Evolutionary conservation across 2,329 filamentous ascomycete genomes (phyloP).

Genomic region (Fusarium pseudograminearum): DNA sequence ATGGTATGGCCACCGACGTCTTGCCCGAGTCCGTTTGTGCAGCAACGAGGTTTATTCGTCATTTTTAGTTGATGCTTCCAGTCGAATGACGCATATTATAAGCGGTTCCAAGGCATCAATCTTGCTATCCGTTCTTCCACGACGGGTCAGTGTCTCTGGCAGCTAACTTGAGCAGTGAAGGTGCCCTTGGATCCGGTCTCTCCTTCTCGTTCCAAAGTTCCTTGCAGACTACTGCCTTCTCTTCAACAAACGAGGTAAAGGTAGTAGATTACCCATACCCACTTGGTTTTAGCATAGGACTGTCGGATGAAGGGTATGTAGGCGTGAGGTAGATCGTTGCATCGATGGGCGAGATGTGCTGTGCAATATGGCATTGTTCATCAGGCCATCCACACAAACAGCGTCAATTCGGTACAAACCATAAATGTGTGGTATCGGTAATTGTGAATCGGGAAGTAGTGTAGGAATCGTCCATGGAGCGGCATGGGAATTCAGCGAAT

Average conservation of each 20-base stretch:
- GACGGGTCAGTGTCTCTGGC: constrained; percentile 13
- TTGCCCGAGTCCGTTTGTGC: constrained; percentile 19
- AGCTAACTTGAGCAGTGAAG: background rate
- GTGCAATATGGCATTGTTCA: constrained; percentile 11
- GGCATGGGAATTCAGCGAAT: constrained; percentile 42
- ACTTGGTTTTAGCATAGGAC: background rate
- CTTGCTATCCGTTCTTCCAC: constrained; percentile 14
- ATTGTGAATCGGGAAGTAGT: constrained; percentile 15
- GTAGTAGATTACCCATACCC: background rate
- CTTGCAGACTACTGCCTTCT: background rate
- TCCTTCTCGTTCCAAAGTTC: background rate
- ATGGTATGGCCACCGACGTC: constrained; percentile 36
- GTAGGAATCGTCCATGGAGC: constrained; percentile 32
- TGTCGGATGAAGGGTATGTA: background rate
- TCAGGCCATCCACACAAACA: background rate
- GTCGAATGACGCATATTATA: constrained; percentile 31
- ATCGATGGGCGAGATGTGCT: constrained; percentile 1
- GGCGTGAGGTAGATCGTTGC: constrained; percentile 8
- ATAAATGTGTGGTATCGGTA: constrained; percentile 12
- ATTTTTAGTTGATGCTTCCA: constrained; percentile 23
- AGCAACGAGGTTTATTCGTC: constrained; percentile 26
- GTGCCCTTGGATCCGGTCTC: constrained; percentile 5
- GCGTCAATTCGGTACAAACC: background rate
- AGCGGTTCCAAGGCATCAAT: constrained; percentile 32
- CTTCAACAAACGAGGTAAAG: background rate